A percentile compares a stretch with the other conserved stretches of the same genome.
These are phyloP conservation scores for Marsdenia floribunda DNA, from an alignment of 257 asterid species.

Conservation along the genomic window DNA sequence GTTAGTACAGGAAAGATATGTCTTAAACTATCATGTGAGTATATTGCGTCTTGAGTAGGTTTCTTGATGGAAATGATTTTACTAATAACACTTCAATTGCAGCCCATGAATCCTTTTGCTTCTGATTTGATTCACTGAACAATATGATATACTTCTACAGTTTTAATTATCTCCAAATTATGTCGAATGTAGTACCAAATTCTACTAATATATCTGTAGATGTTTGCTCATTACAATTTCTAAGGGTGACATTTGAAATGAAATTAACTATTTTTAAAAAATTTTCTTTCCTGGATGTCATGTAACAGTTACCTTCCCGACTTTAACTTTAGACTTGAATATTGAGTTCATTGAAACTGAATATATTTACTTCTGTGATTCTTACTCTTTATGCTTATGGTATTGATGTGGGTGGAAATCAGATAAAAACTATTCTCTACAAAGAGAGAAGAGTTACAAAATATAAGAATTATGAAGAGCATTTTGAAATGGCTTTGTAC, in stretches of 20 bases:
- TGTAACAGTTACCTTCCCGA: not conserved
- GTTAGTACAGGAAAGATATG: not conserved
- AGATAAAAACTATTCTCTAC: too few species aligned
- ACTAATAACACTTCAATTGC: not conserved
- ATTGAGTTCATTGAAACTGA: not conserved
- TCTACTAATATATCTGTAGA: not conserved
- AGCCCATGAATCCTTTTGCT: not conserved
- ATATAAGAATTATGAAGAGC: too few species aligned
- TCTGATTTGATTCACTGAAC: too few species aligned
- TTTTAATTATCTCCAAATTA: not conserved
- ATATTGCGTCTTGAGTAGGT: not conserved
- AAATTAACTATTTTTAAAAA: not conserved
- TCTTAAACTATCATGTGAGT: not conserved
- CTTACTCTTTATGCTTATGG: not conserved
- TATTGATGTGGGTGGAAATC: too few species aligned
- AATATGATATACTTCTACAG: not conserved
- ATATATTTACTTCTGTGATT: not conserved
- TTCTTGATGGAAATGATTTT: not conserved
- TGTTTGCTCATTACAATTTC: not conserved
- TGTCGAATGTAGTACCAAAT: not conserved
- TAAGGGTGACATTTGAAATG: not conserved
- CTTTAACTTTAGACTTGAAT: not conserved
- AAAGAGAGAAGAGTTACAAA: too few species aligned
- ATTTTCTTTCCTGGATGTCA: not conserved
- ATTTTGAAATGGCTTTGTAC: too few species aligned